These are phyloP conservation scores for Taiozyma sp. DNA, from an alignment of 1,139 yeast species.

Conservation along the genomic window DNA sequence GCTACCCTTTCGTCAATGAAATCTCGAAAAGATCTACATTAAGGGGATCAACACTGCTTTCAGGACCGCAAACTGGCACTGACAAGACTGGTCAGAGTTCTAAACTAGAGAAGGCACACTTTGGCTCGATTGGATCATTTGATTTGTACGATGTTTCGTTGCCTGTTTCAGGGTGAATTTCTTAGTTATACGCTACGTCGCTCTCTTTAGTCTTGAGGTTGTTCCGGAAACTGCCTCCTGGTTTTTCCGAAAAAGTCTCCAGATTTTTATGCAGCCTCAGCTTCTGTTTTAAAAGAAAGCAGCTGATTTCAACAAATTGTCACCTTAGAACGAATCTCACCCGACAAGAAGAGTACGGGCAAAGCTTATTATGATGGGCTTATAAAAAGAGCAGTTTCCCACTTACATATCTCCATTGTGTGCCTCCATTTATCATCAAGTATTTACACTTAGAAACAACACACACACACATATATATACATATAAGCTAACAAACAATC, in stretches of 20 bases:
- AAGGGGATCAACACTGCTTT: no score
- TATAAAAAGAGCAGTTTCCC: neutral
- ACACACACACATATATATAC: neutral
- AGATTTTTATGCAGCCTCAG: neutral
- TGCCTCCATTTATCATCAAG: neutral
- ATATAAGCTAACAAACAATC: neutral
- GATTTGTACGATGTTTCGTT: neutral
- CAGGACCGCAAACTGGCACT: no score
- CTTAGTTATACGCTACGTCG: neutral
- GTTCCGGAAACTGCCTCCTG: neutral
- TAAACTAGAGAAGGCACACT: no score
- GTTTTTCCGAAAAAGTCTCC: neutral
- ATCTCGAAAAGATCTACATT: no score
- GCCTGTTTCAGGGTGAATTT: neutral
- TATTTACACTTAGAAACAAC: neutral
- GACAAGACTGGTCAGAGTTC: no score
- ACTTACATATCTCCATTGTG: neutral
- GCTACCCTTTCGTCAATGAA: no score
- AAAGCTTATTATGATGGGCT: neutral
- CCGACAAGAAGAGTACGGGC: neutral
- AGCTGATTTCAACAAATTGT: neutral
- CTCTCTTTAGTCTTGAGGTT: neutral
- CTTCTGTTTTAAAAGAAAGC: neutral
- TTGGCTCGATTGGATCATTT: neutral
- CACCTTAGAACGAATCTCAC: neutral